Conservation (phyloP, 2,329 filamentous ascomycete genomes). For the Fusarium pseudoanthophilum region DNA sequence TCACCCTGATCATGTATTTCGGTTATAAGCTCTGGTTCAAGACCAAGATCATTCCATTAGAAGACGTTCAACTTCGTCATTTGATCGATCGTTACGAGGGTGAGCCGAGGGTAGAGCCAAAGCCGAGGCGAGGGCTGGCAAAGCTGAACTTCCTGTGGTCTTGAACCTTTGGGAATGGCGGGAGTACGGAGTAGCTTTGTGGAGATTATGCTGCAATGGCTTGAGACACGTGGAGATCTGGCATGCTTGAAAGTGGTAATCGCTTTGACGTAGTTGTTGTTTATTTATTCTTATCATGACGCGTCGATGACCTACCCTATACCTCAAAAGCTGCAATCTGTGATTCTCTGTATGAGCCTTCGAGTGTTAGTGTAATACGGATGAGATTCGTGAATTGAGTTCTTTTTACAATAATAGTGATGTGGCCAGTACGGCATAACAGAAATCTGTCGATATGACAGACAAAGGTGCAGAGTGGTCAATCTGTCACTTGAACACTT, state of each 20-base stretch:
- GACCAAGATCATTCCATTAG: neutral
- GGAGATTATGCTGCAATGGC: neutral
- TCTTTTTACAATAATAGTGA: fast-evolving
- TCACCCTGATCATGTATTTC: neutral
- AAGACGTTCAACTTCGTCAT: neutral
- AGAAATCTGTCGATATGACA: neutral
- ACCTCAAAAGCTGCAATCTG: too few species aligned
- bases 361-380: fast-evolving
- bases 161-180: neutral
- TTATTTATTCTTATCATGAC: neutral
- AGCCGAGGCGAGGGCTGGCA: neutral
- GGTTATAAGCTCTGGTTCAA: constrained; percentile 5
- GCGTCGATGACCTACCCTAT: neutral
- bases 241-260: neutral
- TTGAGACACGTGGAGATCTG: fast-evolving
- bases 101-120: neutral
- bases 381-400: fast-evolving
- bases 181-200: neutral
- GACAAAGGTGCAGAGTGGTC: too few species aligned
- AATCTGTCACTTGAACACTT: neutral
- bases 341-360: fast-evolving
- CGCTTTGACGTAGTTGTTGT: neutral
- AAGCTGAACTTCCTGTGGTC: constrained; percentile 2
- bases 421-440: fast-evolving
- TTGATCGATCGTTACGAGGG: neutral